phyloP scores from a whole-genome alignment of 148 eudicot genomes.

The Diospyros lotus region DNA sequence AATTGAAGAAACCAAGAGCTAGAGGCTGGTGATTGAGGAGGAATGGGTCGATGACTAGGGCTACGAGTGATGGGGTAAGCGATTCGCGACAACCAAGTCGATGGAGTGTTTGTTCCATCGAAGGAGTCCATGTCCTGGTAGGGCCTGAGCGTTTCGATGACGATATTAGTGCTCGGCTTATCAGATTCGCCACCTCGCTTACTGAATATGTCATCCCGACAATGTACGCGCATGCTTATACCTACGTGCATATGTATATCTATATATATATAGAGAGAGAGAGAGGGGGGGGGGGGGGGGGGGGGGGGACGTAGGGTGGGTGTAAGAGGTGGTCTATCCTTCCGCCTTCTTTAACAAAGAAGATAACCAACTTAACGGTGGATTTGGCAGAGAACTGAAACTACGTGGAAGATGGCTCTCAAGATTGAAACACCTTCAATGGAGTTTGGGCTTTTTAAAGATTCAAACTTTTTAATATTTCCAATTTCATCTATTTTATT shows the following conservation, averaged over 20 bases:
- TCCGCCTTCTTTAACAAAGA: slow-evolving; percentile 12
- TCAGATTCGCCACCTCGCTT: slow-evolving; percentile 31
- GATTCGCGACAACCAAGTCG: slow-evolving; percentile 51
- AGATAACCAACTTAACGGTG: no score
- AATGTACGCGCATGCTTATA: no score
- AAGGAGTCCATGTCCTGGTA: slow-evolving; percentile 45
- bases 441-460: no score
- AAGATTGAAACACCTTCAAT: no score
- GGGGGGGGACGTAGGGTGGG: no score
- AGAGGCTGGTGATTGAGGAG: slow-evolving; percentile 73
- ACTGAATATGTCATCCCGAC: slow-evolving; percentile 3
- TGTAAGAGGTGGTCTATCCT: slow-evolving; percentile 19
- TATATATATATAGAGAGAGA: not conserved
- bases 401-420: no score
- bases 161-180: slow-evolving; percentile 56
- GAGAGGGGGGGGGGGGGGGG: not conserved
- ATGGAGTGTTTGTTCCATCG: slow-evolving; percentile 70
- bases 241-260: no score
- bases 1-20: slow-evolving; percentile 81
- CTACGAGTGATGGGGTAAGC: slow-evolving; percentile 56
- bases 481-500: no score
- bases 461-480: no score
- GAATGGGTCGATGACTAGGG: slow-evolving; percentile 78
- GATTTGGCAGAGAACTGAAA: no score
- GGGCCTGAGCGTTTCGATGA: slow-evolving; percentile 33